Base-by-base conservation (phyloP, 2,329 filamentous ascomycete genomes). In the Pochonia chlamydosporia region DNA sequence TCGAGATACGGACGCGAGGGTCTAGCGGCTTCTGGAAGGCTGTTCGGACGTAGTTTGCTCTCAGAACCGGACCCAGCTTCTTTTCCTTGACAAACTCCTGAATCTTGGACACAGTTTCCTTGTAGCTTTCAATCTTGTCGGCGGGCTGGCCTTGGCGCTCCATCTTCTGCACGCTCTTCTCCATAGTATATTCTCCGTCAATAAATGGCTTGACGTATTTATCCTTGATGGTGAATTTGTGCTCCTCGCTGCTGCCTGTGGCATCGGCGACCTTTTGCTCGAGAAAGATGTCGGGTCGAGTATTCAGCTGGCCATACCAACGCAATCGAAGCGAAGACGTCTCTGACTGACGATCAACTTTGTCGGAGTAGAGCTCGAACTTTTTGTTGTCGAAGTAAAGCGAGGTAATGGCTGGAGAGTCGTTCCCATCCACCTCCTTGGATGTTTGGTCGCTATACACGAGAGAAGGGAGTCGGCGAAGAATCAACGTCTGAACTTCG, bases 11-110 rank as follows among this genome's bases (percentile, higher is more conserved):
- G 40, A 99, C 84, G 18, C 88, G 85, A 64, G 95, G 84, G 63
- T 99, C 91, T 13, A 88, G 82, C 5, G 93, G 93, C 55, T 96
- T 96, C 67, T 99, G 93, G 72, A 97, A 99, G 1, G 93, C 93
- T 1, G 90, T 95, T 52, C 93, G 87, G 33, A 84, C 87, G 65
- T 97, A 97, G 68, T 95, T 96, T 52, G 93, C 93, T 43, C 93
- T 83, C 45, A 99, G 67, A 26, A 96, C 79, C 5, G 93, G 93
- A 62, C 92, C 82, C 14, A 99, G 74, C 47, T 87, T 78, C 59
- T 88, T 81, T 41, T 87, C 77, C 59, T 81, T 79, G 63, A 96
- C 82, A 58, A 95, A 92, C 1, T 75, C 72, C 63, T 96, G 89
- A 35, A 97, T 87, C 50, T 84, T 81, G 40, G 82, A 73, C 14